Evolutionary conservation across 768 basidiomycete genomes (phyloP).

Genomic region (Suillus bovinus): DNA sequence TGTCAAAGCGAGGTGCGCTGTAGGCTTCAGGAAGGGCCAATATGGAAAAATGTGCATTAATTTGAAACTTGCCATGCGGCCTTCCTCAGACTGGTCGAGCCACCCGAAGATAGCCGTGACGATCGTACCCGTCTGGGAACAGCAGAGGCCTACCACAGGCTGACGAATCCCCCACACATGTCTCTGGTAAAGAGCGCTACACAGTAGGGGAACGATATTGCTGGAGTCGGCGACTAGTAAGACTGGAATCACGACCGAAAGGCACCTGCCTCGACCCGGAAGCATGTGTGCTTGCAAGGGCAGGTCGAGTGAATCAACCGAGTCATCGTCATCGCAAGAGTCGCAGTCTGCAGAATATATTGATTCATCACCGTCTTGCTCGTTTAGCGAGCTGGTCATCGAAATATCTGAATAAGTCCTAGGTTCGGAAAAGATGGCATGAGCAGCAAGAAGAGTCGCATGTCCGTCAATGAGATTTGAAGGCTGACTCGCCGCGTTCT

Average conservation of each 20-base stretch:
- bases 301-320: constrained; percentile 1
- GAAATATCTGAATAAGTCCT: too few relatives aligned
- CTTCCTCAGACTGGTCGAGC: background rate
- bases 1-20: background rate
- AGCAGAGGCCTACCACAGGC: constrained; percentile 10
- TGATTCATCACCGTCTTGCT: background rate
- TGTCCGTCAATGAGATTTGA: background rate
- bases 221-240: constrained; percentile 6
- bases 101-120: background rate
- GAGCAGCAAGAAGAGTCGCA: background rate
- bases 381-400: background rate
- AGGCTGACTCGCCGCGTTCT: background rate
- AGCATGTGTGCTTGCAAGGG: constrained; percentile 10
- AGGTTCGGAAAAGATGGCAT: background rate
- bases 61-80: background rate
- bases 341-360: background rate
- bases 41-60: background rate
- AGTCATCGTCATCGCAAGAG: background rate
- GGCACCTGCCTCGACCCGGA: background rate
- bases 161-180: constrained; percentile 5
- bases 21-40: constrained; percentile 3
- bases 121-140: background rate
- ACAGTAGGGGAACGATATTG: constrained; percentile 5
- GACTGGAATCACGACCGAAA: constrained; percentile 6
- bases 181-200: constrained; percentile 9